phyloP scores from a whole-genome alignment of 495 filamentous ascomycete species.

The Pseudomonodictys pantanalensis region DNA sequence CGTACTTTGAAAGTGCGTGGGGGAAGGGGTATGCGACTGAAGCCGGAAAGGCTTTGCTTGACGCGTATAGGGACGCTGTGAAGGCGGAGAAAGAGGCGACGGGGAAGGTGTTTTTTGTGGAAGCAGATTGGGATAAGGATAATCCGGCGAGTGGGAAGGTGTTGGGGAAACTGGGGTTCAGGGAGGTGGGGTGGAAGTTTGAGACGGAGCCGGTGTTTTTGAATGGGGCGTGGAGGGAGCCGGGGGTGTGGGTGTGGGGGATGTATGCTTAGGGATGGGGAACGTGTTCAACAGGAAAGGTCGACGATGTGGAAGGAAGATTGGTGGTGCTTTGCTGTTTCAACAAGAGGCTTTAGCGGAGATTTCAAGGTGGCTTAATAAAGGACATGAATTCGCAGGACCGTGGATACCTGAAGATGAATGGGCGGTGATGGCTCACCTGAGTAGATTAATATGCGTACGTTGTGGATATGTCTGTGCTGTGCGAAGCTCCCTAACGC shows the following conservation, averaged over 20 bases:
- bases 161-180: slow-evolving; percentile 11
- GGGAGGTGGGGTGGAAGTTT: slow-evolving; percentile 12
- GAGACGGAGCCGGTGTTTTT: neutral
- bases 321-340: too few species aligned
- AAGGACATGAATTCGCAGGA: too few species aligned
- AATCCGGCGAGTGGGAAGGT: slow-evolving; percentile 5
- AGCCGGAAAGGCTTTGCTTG: neutral
- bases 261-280: slow-evolving; percentile 4
- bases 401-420: too few species aligned
- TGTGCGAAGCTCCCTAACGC: too few species aligned
- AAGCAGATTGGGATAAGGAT: neutral
- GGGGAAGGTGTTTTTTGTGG: neutral
- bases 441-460: too few species aligned
- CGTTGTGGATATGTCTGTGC: too few species aligned
- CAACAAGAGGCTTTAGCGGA: too few species aligned
- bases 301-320: neutral
- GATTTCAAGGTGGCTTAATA: too few species aligned
- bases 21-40: slow-evolving; percentile 20
- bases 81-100: neutral
- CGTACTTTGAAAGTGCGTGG: slow-evolving; percentile 1
- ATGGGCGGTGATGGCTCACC: too few species aligned
- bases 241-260: slow-evolving; percentile 15
- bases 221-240: neutral
- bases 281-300: neutral
- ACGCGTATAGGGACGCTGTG: neutral